phyloP scores from a whole-genome alignment of 1,284 basidiomycete species.

The Ceraceosorus bombacis region DNA sequence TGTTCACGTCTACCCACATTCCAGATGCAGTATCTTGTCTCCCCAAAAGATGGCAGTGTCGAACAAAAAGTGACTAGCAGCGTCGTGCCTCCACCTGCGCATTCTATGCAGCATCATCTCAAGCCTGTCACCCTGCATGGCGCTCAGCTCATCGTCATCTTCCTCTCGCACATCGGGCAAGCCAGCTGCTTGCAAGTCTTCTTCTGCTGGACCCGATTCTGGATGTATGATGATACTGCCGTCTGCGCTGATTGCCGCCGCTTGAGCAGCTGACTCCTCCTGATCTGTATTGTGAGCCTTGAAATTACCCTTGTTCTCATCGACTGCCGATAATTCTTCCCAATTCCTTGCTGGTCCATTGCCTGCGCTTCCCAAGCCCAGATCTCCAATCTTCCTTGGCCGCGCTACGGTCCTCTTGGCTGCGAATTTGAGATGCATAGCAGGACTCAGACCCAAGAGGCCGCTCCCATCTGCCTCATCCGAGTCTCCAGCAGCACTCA shows the following conservation, averaged over 20 bases:
- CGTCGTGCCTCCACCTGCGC: slow-evolving; percentile 92
- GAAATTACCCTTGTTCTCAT: background rate
- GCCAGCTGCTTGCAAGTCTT: too few relatives aligned
- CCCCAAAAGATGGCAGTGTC: slow-evolving; percentile 98
- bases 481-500: slow-evolving; percentile 40
- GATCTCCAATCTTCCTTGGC: background rate
- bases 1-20: slow-evolving; percentile 60
- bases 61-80: slow-evolving; percentile 93
- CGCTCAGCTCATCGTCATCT: slow-evolving; percentile 4
- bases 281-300: background rate
- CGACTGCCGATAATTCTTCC: background rate
- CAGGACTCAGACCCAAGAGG: slow-evolving; percentile 38
- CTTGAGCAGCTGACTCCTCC: background rate
- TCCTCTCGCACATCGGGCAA: background rate
- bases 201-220: too few relatives aligned
- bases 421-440: slow-evolving; percentile 7
- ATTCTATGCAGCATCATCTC: slow-evolving; percentile 76
- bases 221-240: slow-evolving; percentile 12
- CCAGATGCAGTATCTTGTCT: slow-evolving; percentile 87
- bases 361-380: background rate
- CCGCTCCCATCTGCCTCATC: slow-evolving; percentile 44
- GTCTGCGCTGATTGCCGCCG: background rate
- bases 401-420: background rate
- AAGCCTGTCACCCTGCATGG: slow-evolving; percentile 7
- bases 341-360: background rate